Percentiles rank a stretch among this genome's conserved stretches.
phyloP scores from a whole-genome alignment of 345 rosid species.

The Erysimum cheiranthoides region DNA sequence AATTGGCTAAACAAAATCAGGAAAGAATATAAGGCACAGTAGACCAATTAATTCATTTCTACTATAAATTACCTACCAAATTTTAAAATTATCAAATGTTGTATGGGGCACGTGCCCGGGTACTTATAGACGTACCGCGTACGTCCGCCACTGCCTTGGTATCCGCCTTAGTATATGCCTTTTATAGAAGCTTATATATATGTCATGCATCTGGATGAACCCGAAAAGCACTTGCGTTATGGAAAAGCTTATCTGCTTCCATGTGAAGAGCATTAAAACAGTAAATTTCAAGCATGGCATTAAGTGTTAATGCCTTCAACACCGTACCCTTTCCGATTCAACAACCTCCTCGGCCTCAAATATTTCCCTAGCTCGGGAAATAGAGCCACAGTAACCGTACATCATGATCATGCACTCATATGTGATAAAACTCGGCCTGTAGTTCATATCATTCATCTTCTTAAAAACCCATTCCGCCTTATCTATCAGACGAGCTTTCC shows the following conservation, averaged over 20 bases:
- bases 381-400: constrained; percentile 77
- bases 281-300: constrained; percentile 84
- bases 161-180: constrained; percentile 76
- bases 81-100: no score
- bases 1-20: no score
- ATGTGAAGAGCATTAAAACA: constrained; percentile 69
- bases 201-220: constrained; percentile 60
- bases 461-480: constrained; percentile 67
- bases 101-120: no score
- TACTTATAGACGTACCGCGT: no score
- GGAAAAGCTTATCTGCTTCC: constrained; percentile 75
- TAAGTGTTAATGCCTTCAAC: constrained; percentile 69
- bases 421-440: constrained; percentile 70
- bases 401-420: constrained; percentile 81
- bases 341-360: constrained; percentile 67
- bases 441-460: constrained; percentile 75
- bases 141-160: no score
- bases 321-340: constrained; percentile 61
- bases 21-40: no score
- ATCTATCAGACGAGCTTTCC: constrained; percentile 79
- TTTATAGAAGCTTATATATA: constrained; percentile 90
- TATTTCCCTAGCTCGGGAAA: constrained; percentile 73
- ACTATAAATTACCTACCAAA: no score
- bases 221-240: constrained; percentile 49
- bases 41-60: no score